Conservation (phyloP, 2,329 filamentous ascomycete genomes). For the Colletotrichum cuscutae region DNA sequence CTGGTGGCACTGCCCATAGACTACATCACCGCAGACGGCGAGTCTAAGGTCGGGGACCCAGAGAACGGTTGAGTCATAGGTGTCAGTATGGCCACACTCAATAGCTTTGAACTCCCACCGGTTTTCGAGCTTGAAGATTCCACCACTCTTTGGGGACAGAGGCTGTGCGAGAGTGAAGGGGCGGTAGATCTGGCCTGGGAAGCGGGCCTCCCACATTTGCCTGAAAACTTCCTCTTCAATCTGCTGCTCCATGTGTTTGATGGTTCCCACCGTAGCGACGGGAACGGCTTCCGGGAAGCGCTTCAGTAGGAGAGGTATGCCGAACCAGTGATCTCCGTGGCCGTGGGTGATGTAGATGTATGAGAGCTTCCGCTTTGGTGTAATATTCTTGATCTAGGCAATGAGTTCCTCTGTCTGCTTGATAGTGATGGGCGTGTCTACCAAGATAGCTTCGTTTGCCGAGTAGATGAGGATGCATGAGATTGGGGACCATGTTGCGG, state of each 20-base stretch:
- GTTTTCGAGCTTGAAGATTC: neutral
- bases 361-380: constrained; percentile 40
- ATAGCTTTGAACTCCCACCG: neutral
- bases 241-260: neutral
- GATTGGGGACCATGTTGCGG: neutral
- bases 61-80: constrained; percentile 44
- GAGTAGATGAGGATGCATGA: neutral
- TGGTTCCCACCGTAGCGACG: neutral
- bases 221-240: neutral
- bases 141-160: neutral
- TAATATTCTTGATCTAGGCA: constrained; percentile 48
- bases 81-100: neutral
- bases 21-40: constrained; percentile 49
- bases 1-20: constrained; percentile 50
- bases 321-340: constrained; percentile 54
- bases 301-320: constrained; percentile 41
- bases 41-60: constrained; percentile 46
- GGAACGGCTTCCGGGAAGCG: constrained; percentile 42
- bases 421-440: constrained; percentile 48
- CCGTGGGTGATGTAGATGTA: constrained; percentile 54
- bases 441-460: constrained; percentile 44
- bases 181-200: neutral
- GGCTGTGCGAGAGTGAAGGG: neutral
- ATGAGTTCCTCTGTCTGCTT: constrained; percentile 44
- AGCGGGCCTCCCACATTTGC: neutral